Percentiles rank a stretch among this genome's conserved stretches.
Conservation (phyloP, 2,329 filamentous ascomycete genomes). For the Blumeriella jaapii region DNA sequence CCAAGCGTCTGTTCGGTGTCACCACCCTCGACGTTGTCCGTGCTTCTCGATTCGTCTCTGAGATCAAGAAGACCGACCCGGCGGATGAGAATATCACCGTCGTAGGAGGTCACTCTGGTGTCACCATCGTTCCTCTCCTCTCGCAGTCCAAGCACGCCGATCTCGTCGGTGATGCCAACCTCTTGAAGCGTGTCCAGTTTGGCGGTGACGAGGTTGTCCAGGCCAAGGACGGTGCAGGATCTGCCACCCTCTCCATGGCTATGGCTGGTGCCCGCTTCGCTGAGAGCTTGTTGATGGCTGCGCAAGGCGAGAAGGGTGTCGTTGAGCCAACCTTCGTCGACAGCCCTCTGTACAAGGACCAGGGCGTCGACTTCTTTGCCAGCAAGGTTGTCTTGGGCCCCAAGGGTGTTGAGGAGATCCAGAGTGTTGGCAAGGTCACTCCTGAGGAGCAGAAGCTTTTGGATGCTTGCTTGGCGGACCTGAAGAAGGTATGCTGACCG, state of each 20-base stretch:
- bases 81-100: slow-evolving; percentile 90
- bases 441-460: slow-evolving; percentile 81
- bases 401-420: slow-evolving; percentile 90
- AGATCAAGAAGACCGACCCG: slow-evolving; percentile 85
- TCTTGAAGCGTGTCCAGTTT: slow-evolving; percentile 87
- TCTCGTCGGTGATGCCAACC: slow-evolving; percentile 65
- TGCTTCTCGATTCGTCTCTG: slow-evolving; percentile 92
- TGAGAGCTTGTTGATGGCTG: slow-evolving; percentile 85
- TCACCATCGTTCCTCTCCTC: slow-evolving; percentile 97
- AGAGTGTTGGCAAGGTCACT: slow-evolving; percentile 74
- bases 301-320: slow-evolving; percentile 88
- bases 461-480: slow-evolving; percentile 70
- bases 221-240: slow-evolving; percentile 96
- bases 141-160: slow-evolving; percentile 83
- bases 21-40: slow-evolving; percentile 98
- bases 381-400: slow-evolving; percentile 92
- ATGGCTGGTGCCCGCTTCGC: slow-evolving; percentile 80
- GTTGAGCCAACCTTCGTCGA: slow-evolving; percentile 96
- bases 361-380: slow-evolving; percentile 95
- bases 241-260: slow-evolving; percentile 96
- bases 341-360: slow-evolving; percentile 95
- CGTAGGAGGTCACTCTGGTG: slow-evolving; percentile 91
- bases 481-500: slow-evolving; percentile 47
- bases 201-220: slow-evolving; percentile 98
- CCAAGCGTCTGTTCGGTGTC: slow-evolving; percentile 97